Percentiles rank a stretch among this genome's conserved stretches.
These are phyloP conservation scores for Erysiphe pulchra DNA, from an alignment of 2,329 filamentous ascomycete species.

Conservation along the genomic window DNA sequence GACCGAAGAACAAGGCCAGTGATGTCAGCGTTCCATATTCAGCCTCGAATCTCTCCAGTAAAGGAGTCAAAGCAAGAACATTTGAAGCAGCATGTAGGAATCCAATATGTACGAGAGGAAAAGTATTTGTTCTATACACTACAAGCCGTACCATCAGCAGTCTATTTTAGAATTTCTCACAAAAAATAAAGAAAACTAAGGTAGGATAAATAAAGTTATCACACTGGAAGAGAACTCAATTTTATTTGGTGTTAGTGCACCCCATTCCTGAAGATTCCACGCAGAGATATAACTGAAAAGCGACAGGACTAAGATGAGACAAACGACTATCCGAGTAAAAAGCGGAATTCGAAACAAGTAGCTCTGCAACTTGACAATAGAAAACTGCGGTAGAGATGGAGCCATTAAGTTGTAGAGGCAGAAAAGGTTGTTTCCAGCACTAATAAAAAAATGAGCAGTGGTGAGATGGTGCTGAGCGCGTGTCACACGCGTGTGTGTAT, in stretches of 20 bases:
- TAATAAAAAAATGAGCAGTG: too few species aligned
- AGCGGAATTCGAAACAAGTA: conserved; percentile 71
- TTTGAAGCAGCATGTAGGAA: conserved; percentile 65
- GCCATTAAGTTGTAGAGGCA: conserved; percentile 7
- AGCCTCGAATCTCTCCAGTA: conserved; percentile 78
- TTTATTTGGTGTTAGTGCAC: conserved; percentile 51
- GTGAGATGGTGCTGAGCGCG: too few species aligned
- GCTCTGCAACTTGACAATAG: conserved; percentile 46
- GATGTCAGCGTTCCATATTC: conserved; percentile 80
- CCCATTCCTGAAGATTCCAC: conserved; percentile 55
- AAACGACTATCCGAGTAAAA: conserved; percentile 48
- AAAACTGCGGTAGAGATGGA: conserved; percentile 25
- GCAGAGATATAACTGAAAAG: conserved; percentile 39
- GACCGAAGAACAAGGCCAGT: conserved; percentile 70
- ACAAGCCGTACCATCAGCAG: conserved; percentile 2
- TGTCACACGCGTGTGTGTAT: too few species aligned
- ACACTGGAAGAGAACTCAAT: conserved; percentile 45
- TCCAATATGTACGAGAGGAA: conserved; percentile 61
- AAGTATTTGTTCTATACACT: conserved; percentile 90
- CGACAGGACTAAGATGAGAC: conserved; percentile 44
- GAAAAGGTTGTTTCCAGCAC: neutral
- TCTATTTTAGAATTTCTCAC: neutral
- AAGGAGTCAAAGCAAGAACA: conserved; percentile 52
- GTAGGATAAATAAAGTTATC: conserved; percentile 12
- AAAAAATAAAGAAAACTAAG: neutral